These are phyloP conservation scores for Maudiozyma turicensis DNA, from an alignment of 805 yeast species.

Conservation along the genomic window DNA sequence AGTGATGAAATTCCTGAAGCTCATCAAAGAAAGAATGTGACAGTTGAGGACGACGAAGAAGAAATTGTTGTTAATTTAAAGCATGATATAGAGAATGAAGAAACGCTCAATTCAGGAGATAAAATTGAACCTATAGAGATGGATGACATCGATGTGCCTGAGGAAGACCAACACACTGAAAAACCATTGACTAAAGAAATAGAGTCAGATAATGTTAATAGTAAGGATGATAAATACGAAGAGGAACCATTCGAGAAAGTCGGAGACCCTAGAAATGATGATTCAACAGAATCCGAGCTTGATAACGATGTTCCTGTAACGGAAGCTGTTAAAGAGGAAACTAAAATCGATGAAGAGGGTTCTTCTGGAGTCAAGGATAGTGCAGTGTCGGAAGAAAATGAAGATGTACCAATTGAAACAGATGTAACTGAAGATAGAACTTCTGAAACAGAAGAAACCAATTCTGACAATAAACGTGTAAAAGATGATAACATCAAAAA, in stretches of 20 bases:
- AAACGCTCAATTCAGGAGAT: not conserved
- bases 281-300: not conserved
- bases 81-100: not conserved
- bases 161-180: no score
- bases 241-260: no score
- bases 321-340: not conserved
- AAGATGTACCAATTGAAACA: not conserved
- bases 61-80: not conserved
- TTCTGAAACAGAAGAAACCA: not conserved
- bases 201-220: no score
- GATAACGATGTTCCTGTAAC: not conserved
- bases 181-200: no score
- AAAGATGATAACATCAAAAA: not conserved
- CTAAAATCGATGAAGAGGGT: not conserved
- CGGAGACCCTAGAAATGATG: no score
- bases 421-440: not conserved
- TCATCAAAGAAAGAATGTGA: no score
- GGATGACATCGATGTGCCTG: no score
- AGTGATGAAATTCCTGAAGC: not conserved
- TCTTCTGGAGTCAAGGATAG: not conserved
- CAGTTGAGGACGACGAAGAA: not conserved
- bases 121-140: no score
- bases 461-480: not conserved
- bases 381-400: not conserved
- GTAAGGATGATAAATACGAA: no score